phyloP scores from a whole-genome alignment of 2,329 filamentous ascomycete genomes.

The Pseudogymnoascus sp. region DNA sequence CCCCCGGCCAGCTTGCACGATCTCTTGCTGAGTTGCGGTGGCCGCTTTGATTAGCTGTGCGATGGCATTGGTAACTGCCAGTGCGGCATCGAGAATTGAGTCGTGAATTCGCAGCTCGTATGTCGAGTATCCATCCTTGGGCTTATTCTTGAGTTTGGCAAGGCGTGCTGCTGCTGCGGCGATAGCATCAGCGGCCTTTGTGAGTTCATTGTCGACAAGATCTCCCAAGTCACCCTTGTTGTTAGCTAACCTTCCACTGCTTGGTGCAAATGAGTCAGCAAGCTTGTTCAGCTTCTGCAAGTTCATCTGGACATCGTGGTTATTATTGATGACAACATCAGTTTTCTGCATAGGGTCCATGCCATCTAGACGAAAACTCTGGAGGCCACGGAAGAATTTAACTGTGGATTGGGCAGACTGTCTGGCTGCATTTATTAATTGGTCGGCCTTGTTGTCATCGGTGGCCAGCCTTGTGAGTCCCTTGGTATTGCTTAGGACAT shows the following conservation, averaged over 20 bases:
- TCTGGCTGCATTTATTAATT: conserved; percentile 72
- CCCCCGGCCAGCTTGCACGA: conserved; percentile 85
- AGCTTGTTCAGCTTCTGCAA: conserved; percentile 90
- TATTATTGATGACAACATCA: conserved; percentile 94
- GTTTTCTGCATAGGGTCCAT: conserved; percentile 89
- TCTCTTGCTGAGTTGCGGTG: conserved; percentile 87
- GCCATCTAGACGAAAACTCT: conserved; percentile 87
- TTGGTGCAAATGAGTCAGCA: conserved; percentile 84
- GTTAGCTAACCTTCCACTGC: conserved; percentile 69
- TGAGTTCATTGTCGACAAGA: conserved; percentile 83
- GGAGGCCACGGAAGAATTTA: conserved; percentile 87
- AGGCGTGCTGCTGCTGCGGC: conserved; percentile 83
- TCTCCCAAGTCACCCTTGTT: conserved; percentile 83
- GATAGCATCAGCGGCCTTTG: conserved; percentile 90
- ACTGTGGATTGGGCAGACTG: conserved; percentile 80
- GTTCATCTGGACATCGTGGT: conserved; percentile 90
- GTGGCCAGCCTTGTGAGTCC: conserved; percentile 86
- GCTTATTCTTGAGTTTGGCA: conserved; percentile 89
- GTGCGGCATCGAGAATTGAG: conserved; percentile 84
- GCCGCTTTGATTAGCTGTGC: conserved; percentile 91
- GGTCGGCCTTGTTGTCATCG: conserved; percentile 89
- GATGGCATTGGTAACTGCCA: conserved; percentile 89
- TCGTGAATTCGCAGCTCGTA: conserved; percentile 97
- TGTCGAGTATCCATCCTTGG: conserved; percentile 88
- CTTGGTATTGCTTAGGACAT: conserved; percentile 94